Conservation (phyloP, 345 rosid genomes). For the Bretschneidera sinensis region DNA sequence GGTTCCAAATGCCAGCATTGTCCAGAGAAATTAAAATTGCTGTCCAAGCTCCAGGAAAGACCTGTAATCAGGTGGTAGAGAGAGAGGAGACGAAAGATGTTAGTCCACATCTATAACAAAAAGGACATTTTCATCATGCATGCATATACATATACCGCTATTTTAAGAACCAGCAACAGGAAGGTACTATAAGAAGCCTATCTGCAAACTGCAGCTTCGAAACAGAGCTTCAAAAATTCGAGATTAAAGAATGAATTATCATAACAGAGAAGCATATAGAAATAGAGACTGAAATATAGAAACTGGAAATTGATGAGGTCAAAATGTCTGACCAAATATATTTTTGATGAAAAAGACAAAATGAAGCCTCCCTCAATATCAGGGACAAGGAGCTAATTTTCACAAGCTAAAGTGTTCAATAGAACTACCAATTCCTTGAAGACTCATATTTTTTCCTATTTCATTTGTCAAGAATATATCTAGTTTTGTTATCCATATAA, state of each 20-base stretch:
- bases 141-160: not conserved
- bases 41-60: slow-evolving; percentile 95
- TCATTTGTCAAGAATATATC: not conserved
- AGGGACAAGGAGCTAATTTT: not conserved
- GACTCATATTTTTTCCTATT: too few species aligned
- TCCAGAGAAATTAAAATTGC: slow-evolving; percentile 82
- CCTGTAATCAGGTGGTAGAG: slow-evolving; percentile 35
- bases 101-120: not conserved
- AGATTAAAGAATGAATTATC: not conserved
- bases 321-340: not conserved
- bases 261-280: not conserved
- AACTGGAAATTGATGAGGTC: too few species aligned
- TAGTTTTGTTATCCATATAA: not conserved
- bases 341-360: not conserved
- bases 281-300: not conserved
- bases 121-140: not conserved
- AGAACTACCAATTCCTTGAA: not conserved
- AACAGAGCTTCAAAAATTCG: not conserved
- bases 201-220: not conserved
- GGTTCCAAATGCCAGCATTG: slow-evolving; percentile 93
- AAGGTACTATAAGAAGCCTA: not conserved
- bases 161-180: too few species aligned
- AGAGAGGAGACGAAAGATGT: not conserved
- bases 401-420: not conserved
- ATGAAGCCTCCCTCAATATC: not conserved